These are phyloP conservation scores for Massariosphaeria phaeospora DNA, from an alignment of 495 filamentous ascomycete species.

Conservation along the genomic window DNA sequence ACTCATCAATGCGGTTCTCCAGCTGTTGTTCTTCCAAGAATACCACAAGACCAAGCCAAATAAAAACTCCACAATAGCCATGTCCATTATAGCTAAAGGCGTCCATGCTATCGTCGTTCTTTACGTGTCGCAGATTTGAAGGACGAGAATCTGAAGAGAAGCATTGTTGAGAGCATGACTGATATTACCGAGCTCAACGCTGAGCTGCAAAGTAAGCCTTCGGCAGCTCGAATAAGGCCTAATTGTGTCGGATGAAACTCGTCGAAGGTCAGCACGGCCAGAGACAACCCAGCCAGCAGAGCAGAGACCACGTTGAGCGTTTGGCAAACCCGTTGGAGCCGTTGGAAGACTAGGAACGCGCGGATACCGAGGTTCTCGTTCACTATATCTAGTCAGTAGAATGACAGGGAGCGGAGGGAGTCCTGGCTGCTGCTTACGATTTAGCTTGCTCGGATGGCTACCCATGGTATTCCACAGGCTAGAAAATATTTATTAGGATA, in stretches of 20 bases:
- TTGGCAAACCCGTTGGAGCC: slow-evolving; percentile 1
- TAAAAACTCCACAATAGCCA: slow-evolving; percentile 7
- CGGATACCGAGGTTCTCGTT: slow-evolving; percentile 2
- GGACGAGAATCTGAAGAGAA: slow-evolving; percentile 4
- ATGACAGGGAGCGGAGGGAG: neutral
- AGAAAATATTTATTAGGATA: neutral
- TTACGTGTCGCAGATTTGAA: slow-evolving; percentile 1
- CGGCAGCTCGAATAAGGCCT: neutral
- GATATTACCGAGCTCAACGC: neutral
- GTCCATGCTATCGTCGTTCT: slow-evolving; percentile 8
- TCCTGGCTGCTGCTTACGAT: neutral
- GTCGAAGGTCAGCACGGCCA: slow-evolving; percentile 9
- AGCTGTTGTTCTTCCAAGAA: slow-evolving; percentile 3
- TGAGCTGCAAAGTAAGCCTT: slow-evolving; percentile 9
- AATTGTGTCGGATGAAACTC: slow-evolving; percentile 2
- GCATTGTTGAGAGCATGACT: slow-evolving; percentile 10
- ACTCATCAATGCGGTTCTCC: slow-evolving; percentile 6
- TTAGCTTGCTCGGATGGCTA: neutral
- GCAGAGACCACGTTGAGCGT: slow-evolving; percentile 11
- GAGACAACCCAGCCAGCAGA: slow-evolving; percentile 1
- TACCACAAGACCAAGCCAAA: slow-evolving; percentile 6
- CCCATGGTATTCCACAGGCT: neutral
- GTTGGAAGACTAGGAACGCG: slow-evolving; percentile 1
- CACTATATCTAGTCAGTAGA: neutral
- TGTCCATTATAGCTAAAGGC: slow-evolving; percentile 4